Evolutionary conservation across 2,329 filamentous ascomycete genomes (phyloP), one percentile per base, ranked within the genome.

Genomic region (Tolypocladium ovalisporum): DNA sequence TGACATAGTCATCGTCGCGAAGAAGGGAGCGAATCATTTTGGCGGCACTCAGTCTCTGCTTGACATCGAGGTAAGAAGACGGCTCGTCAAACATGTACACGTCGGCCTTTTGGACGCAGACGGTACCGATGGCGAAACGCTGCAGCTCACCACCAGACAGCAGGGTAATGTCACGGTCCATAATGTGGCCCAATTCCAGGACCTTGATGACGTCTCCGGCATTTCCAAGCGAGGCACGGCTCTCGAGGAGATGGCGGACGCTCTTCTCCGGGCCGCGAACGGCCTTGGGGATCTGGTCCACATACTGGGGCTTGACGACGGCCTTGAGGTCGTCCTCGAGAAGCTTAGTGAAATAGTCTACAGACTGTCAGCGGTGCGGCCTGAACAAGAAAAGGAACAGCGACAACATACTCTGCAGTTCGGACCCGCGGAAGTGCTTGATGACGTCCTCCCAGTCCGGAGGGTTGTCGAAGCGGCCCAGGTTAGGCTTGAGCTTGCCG

Each of bases 81-180:
- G 95, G 95, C 79, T 99, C 94, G 74, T 99, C 94, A 68, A 99
- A 99, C 94, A 99, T 97, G 81, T 99, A 99, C 13, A 96, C 90
- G 72, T 99, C 94, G 65, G 93, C 93, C 68, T 96, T 86, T 73
- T 97, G 93, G 27, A 97, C 92, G 68, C 92, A 96, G 62, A 96
- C 91, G 55, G 93, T 89, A 68, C 89, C 94, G 66, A 99, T 97
- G 66, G 94, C 94, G 68, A 99, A 99, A 75, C 94, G 88, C 76
- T 99, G 94, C 69, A 99, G 82, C 76, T 99, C 95, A 81, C 94
- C 94, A 83, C 94, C 95, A 63, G 94, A 99, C 27, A 99, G 84
- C 39, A 89, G 82, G 65, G 83, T 85, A 65, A 99, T 89, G 63
- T 97, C 93, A 75, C 95, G 90, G 64, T 97, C 90, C 73, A 89